phyloP scores from a whole-genome alignment of 1,284 basidiomycete genomes.

The Pyrrhoderma lamaoense region DNA sequence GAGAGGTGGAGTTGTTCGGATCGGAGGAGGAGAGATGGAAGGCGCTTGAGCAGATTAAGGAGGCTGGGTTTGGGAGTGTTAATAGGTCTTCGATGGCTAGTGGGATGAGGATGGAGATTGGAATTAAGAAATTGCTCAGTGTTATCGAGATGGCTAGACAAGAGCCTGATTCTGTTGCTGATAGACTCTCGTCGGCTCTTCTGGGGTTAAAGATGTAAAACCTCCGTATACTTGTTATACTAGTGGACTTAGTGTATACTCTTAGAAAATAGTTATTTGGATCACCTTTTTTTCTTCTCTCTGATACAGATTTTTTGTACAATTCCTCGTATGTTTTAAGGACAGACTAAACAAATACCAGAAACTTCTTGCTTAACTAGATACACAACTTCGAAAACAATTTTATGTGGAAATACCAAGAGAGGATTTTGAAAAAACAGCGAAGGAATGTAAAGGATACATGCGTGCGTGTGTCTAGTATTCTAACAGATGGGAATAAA shows the following conservation, averaged over 20 bases:
- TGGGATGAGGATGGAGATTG: conserved; percentile 61
- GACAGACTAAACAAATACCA: no score
- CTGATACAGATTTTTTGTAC: no score
- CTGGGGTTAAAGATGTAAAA: conserved; percentile 48
- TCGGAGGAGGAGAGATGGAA: conserved; percentile 48
- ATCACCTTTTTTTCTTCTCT: no score
- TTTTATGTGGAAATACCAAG: no score
- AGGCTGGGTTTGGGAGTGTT: conserved; percentile 74
- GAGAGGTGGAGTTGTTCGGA: conserved; percentile 79
- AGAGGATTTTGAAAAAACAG: no score
- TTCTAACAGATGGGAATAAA: no score
- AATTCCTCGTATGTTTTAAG: no score
- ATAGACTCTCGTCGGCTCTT: conserved; percentile 64
- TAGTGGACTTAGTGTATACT: neutral
- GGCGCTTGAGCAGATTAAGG: conserved; percentile 62
- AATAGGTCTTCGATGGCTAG: conserved; percentile 36
- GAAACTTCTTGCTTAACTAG: no score
- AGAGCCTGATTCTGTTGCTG: conserved; percentile 76
- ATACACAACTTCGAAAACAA: no score
- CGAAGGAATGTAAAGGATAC: no score
- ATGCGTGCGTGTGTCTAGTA: no score
- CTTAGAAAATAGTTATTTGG: neutral
- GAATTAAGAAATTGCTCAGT: conserved; percentile 91
- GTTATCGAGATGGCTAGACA: conserved; percentile 96
- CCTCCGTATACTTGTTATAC: neutral